Evolutionary conservation across 352 stramenopile genomes (phyloP), one percentile per base, ranked within the genome.

Genomic region (Phytophthora palmivora): DNA sequence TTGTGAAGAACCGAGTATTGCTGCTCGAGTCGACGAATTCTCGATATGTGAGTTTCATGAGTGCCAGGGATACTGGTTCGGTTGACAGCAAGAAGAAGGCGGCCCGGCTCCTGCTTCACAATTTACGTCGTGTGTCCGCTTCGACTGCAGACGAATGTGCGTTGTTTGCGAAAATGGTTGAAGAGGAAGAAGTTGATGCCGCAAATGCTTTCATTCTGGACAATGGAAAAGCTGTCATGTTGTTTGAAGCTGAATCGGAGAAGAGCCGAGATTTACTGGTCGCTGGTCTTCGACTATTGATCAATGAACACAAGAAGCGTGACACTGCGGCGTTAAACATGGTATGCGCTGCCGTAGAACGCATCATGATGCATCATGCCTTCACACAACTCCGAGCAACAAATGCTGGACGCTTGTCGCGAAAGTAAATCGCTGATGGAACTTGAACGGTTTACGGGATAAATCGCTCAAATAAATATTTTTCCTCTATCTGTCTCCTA

Each of bases 211-310:
- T 92, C 54, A 51, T 80, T 11, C 45, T 89, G 26, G 73, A 88
- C 46, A 89, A 89, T 39, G 79, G 72, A n/a, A 88, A 92, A 54
- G 70, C 62, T 11, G 62, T 69, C 9, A 76, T 93, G 39, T 22
- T 90, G 10, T 90, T 89, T 54, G 65, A 90, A 49, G 76, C 79
- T 16, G 84, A 91, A 44, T 78, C 72, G 2, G 52, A 79, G 24
- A 91, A 93, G 70, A 90, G 59, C 9, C 71, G 84, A 19, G 84
- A 93, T 24, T 58, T 93, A 51, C 53, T 93, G 0, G 82, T 91
- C 14, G 82, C 82, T 1, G 84, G 84, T 0, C 72, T 87, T 34
- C 78, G 84, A 11, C 55, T 91, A 45, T 58, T 93, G 8, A 76
- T 86, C 15, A 74, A 76, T 2, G 79, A 89, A 32, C 82, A 84